Base-by-base conservation (phyloP, 768 basidiomycete species). In the Lactarius deliciosus region DNA sequence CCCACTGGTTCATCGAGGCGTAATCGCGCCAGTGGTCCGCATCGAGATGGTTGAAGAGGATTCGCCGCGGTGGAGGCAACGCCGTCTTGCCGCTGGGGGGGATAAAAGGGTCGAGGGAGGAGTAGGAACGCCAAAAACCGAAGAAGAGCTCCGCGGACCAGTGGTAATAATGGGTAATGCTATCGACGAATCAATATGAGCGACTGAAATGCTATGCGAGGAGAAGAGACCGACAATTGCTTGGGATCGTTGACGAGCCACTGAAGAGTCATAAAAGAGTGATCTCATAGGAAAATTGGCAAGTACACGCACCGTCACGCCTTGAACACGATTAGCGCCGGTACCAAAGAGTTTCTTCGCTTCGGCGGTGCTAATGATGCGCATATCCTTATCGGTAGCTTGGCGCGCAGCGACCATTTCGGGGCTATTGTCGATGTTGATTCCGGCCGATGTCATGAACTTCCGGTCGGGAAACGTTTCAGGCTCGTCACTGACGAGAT, bases 141-240 rank as follows among this genome's bases (percentile, higher is more conserved):
- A 93, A 92, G 79, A 91, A 89, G 22, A 95, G 84, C 74, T 98
- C 95, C 5, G 95, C 94, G 38, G 90, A 86, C 86, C 91, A 95
- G 73, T 98, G 94, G 75, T 94, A 96, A 75, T 96, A 96, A 76
- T 96, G 94, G 1, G 90, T 91, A 64, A 96, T 83, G 77, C 91
- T 93, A 28, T 20, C 30, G 53, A 57, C 66, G 10, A n/a, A 36
- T 66, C 36, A 58, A 57, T 45, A 58, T 18, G 32, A 18, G 25
- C 28, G 47, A 15, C 40, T 45, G 15, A 11, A 54, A 61, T 16
- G 36, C 22, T 22, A 25, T 54, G 0, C 5, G 16, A 54, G 20
- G 15, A 54, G 16, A 60, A 22, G 15, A 63, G 56, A 79, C 87
- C 65, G 74, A 91, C 90, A 86, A 97, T 81, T 97, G 94, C 20